These are phyloP conservation scores for Saccharomycopsis lassenensis DNA, from an alignment of 805 yeast species.

Conservation along the genomic window DNA sequence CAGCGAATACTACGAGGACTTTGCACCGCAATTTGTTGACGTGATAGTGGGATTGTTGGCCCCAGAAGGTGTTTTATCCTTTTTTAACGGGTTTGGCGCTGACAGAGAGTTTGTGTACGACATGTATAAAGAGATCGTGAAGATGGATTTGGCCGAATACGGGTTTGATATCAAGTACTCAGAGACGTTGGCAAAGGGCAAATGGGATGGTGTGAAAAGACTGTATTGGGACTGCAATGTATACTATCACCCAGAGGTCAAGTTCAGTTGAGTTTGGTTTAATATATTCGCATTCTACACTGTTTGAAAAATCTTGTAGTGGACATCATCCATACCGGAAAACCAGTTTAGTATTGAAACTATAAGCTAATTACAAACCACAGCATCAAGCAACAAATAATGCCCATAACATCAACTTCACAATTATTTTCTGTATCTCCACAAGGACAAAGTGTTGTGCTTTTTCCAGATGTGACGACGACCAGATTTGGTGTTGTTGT, in stretches of 20 bases:
- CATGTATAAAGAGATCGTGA: constrained; percentile 76
- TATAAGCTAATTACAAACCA: no score
- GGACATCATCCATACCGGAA: not conserved
- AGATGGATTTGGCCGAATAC: constrained; percentile 65
- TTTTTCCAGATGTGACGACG: constrained; percentile 99
- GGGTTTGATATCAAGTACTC: constrained; percentile 59
- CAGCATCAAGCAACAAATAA: no score
- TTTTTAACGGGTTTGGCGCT: constrained; percentile 86
- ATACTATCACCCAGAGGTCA: constrained; percentile 55
- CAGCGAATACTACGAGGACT: constrained; percentile 72
- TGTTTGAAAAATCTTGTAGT: not conserved
- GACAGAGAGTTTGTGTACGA: constrained; percentile 67
- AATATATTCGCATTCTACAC: no score
- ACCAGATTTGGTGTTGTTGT: constrained; percentile 97
- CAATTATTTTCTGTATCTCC: constrained; percentile 93
- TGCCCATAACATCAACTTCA: not conserved
- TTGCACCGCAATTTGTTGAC: constrained; percentile 71
- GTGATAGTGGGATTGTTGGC: constrained; percentile 68
- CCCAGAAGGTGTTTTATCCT: constrained; percentile 77
- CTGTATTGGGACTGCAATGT: constrained; percentile 61
- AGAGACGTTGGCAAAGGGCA: constrained; percentile 23
- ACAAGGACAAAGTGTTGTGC: constrained; percentile 95
- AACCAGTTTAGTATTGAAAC: no score
- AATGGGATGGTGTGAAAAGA: constrained; percentile 53
- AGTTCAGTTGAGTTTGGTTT: constrained; percentile 33